phyloP scores from a whole-genome alignment of 306 rosid species.

The Delonix regia region DNA sequence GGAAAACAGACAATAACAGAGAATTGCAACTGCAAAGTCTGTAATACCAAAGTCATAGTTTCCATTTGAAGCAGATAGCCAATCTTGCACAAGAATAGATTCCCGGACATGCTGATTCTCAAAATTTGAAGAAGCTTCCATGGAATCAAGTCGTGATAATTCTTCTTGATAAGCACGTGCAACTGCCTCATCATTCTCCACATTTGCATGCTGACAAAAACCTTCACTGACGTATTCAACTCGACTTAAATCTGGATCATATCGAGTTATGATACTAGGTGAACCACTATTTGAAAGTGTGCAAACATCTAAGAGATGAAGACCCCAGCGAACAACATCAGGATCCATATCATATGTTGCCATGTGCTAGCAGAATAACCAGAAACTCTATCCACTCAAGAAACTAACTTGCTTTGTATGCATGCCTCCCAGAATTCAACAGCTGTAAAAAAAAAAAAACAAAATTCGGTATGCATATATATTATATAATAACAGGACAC shows the following conservation, averaged over 20 bases:
- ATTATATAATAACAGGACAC: neutral
- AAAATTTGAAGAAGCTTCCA: constrained; percentile 49
- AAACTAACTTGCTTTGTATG: constrained; percentile 31
- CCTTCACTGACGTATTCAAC: constrained; percentile 81
- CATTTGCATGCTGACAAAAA: constrained; percentile 50
- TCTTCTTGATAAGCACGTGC: constrained; percentile 93
- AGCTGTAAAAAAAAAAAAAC: constrained; percentile 33
- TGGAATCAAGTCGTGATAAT: constrained; percentile 57
- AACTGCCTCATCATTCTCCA: constrained; percentile 86
- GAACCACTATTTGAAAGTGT: constrained; percentile 59
- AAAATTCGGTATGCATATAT: neutral
- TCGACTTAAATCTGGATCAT: constrained; percentile 64
- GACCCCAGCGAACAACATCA: constrained; percentile 87
- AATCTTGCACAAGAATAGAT: constrained; percentile 74
- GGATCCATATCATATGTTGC: constrained; percentile 67
- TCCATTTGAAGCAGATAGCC: constrained; percentile 62
- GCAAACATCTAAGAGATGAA: constrained; percentile 86
- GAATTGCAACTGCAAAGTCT: constrained; percentile 18
- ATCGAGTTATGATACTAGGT: constrained; percentile 52
- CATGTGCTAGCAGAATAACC: constrained; percentile 43
- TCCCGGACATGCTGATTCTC: constrained; percentile 54
- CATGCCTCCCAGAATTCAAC: constrained; percentile 29
- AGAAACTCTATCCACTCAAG: constrained; percentile 35
- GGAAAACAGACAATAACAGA: constrained; percentile 27
- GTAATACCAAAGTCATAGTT: constrained; percentile 50